Percentiles rank a stretch among this genome's conserved stretches.
phyloP scores from a whole-genome alignment of 2,329 filamentous ascomycete genomes.

The Plectosphaerella sp. region DNA sequence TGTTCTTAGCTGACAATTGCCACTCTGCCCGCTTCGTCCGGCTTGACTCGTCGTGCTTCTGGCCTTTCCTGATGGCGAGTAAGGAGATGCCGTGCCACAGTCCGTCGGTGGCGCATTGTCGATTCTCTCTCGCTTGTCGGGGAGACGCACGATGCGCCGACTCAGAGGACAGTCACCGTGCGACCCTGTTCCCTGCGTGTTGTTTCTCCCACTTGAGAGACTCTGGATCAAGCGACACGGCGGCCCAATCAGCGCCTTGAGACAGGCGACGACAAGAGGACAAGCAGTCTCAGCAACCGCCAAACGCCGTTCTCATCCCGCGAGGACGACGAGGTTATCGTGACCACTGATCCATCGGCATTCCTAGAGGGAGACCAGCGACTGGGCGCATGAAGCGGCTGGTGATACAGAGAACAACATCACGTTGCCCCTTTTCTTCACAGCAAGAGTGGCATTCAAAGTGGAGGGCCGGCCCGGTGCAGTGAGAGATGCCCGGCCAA shows the following conservation, averaged over 20 bases:
- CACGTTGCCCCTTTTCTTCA: not conserved
- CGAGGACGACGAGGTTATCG: not conserved
- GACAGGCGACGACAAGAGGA: constrained; percentile 10
- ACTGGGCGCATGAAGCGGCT: too few relatives aligned
- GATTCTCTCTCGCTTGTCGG: too few relatives aligned
- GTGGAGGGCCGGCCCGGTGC: not conserved
- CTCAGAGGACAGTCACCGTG: not conserved
- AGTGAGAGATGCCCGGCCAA: not conserved
- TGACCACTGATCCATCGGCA: not conserved
- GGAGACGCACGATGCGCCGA: too few relatives aligned
- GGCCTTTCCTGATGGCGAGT: too few relatives aligned
- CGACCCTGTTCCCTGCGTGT: not conserved
- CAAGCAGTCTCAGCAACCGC: constrained; percentile 14
- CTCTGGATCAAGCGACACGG: constrained; percentile 6
- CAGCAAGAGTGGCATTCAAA: not conserved
- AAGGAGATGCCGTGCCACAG: too few relatives aligned
- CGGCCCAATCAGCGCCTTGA: constrained; percentile 11
- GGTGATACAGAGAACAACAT: not conserved
- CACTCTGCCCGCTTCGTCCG: too few relatives aligned
- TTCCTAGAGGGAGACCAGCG: not conserved
- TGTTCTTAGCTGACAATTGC: too few relatives aligned
- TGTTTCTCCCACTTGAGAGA: not conserved
- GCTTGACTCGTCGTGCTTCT: too few relatives aligned
- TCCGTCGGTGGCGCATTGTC: too few relatives aligned
- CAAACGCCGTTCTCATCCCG: constrained; percentile 7